Base-by-base conservation (phyloP, 495 filamentous ascomycete species). In the Neurospora sp. region DNA sequence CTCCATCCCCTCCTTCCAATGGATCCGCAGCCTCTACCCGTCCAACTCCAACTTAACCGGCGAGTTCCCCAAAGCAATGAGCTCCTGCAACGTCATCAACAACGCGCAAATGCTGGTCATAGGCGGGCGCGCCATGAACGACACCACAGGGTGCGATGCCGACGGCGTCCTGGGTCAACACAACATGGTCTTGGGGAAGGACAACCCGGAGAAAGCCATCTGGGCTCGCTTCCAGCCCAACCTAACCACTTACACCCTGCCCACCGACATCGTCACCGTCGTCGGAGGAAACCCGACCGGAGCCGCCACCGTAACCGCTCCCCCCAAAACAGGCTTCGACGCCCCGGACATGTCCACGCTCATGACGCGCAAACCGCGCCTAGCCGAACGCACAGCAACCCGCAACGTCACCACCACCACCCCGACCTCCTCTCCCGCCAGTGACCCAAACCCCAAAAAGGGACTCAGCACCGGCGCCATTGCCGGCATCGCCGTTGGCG, bases 1-100 rank as follows among this genome's bases (percentile, higher is more conserved):
- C 18, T 72, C 76, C 0, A 78, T 78, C 39, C 76, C 75, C 3
- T 65, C 71, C 35, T 78, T 78, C 70, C 71, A 75, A 44, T 78
- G 76, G 76, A 77, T 77, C 71, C 42, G 73, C 18, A 44, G 70
- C 3, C 74, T 72, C 0, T 75, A 73, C 31, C 73, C 75, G 1
- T 8, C 69, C 7, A 18, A 47, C 61, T 69, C 70, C 70, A 77
- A 77, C 68, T 9, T 69, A 1, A 72, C 74, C 8, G 74, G 74
- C 3, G 39, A 31, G 1, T 75, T 68, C 37, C 75, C 75, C 7
- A 73, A 77, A 53, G 72, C 68, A 41, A 59, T 59, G 59, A 35
- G 45, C 40, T 59, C 71, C n/a, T 77, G 75, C 59, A 75, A 77
- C 47, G 74, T 77, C 4, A 70, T 77, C 71, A 74, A 73, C 59